These are phyloP conservation scores for Calonectria hawksworthii DNA, from an alignment of 2,329 filamentous ascomycete genomes.

Conservation along the genomic window DNA sequence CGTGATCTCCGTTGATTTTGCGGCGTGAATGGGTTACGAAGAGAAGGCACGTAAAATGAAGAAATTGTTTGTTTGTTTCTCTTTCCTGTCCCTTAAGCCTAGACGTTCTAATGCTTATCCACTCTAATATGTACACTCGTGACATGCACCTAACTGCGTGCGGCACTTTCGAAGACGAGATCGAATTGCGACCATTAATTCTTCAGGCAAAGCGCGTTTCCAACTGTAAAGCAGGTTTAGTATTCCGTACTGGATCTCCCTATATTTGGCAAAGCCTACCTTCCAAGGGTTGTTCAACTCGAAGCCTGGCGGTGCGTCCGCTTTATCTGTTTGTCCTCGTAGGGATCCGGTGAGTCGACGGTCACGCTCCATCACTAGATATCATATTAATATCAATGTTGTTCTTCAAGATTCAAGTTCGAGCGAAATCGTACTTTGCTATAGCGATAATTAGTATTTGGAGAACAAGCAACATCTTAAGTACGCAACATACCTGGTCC, in stretches of 20 bases:
- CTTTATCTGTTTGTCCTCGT: constrained; percentile 70
- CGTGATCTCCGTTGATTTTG: background rate
- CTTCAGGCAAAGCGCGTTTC: constrained; percentile 66
- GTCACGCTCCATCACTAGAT: constrained; percentile 75
- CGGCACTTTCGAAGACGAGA: constrained; percentile 28
- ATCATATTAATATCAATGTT: constrained; percentile 19
- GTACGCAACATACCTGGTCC: constrained; percentile 69
- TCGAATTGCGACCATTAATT: constrained; percentile 17
- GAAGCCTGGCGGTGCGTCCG: constrained; percentile 70
- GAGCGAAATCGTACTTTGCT: constrained; percentile 67
- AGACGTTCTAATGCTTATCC: constrained; percentile 18
- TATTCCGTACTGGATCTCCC: background rate
- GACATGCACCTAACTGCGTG: constrained; percentile 24
- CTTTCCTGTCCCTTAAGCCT: constrained; percentile 24
- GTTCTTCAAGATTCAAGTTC: background rate
- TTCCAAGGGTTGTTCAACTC: constrained; percentile 76
- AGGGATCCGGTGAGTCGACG: constrained; percentile 71
- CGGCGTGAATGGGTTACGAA: background rate
- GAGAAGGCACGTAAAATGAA: background rate
- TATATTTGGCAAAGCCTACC: constrained; percentile 57
- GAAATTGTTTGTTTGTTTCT: constrained; percentile 33
- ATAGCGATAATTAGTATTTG: constrained; percentile 48
- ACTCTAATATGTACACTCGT: constrained; percentile 39
- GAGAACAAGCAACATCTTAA: background rate
- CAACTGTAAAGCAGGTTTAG: constrained; percentile 54